Percentiles rank a stretch among this genome's conserved stretches.
Conservation (phyloP, 257 asterid species). For the Handroanthus guayacan region DNA sequence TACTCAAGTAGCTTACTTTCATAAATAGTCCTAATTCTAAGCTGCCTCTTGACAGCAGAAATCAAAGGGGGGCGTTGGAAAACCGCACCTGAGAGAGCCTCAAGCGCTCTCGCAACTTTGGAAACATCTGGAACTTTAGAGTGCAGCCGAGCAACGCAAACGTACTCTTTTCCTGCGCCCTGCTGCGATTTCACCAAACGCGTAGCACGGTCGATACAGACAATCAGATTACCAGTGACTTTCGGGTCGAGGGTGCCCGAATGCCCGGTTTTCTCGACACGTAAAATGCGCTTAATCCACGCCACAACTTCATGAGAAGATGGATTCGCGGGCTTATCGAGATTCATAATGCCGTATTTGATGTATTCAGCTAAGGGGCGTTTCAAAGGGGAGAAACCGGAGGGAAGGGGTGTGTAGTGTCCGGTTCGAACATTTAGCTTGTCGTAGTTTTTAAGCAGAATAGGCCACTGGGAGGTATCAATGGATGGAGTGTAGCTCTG, state of each 20-base stretch:
- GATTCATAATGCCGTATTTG: conserved; percentile 81
- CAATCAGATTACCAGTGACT: conserved; percentile 92
- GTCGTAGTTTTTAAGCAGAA: conserved; percentile 86
- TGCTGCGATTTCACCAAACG: conserved; percentile 95
- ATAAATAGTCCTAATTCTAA: conserved; percentile 87
- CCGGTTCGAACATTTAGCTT: conserved; percentile 87
- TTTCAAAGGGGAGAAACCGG: conserved; percentile 84
- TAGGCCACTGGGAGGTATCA: conserved; percentile 94
- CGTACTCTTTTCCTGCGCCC: conserved; percentile 97
- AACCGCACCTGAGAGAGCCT: conserved; percentile 88
- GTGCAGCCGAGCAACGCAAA: conserved; percentile 83
- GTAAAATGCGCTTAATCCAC: conserved; percentile 87
- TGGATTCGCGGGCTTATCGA: conserved; percentile 91
- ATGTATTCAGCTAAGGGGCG: conserved; percentile 81
- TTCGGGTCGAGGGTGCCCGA: conserved; percentile 96
- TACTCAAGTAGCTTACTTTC: conserved; percentile 93
- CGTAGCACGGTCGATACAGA: conserved; percentile 91
- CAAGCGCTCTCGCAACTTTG: conserved; percentile 83
- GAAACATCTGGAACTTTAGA: conserved; percentile 79
- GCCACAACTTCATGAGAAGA: conserved; percentile 98
- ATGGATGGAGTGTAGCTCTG: conserved; percentile 78
- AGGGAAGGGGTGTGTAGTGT: conserved; percentile 91
- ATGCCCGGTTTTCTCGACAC: conserved; percentile 92
- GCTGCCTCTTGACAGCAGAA: conserved; percentile 93
- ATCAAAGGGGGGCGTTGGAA: conserved; percentile 95